Evolutionary conservation across 805 yeast species (phyloP).

Genomic region (Wickerhamiella sorbophila): DNA sequence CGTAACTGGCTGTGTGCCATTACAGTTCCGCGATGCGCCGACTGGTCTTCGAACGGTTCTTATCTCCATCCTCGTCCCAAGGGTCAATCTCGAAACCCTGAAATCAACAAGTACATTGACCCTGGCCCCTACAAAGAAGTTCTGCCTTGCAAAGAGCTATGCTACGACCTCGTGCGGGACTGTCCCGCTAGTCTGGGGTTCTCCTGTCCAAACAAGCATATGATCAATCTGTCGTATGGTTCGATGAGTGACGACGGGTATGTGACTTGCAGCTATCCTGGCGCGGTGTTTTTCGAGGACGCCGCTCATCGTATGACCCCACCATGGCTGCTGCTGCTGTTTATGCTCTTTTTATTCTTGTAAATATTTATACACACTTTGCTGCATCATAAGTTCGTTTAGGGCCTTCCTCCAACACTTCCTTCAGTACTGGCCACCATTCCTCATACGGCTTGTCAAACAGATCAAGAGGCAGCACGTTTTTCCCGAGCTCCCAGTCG

Average conservation of each 20-base stretch:
- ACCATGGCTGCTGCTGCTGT: constrained; percentile 5
- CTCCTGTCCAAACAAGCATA: constrained; percentile 43
- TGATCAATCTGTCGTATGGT: constrained; percentile 21
- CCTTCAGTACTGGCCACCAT: constrained; percentile 36
- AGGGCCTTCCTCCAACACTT: constrained; percentile 28
- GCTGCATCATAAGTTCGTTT: background rate
- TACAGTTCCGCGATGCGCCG: constrained; percentile 74
- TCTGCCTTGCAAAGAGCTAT: constrained; percentile 72
- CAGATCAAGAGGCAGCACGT: constrained; percentile 52
- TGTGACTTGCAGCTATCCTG: constrained; percentile 26
- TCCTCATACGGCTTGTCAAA: constrained; percentile 41
- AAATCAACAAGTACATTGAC: constrained; percentile 38
- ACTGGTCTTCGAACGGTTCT: constrained; percentile 19
- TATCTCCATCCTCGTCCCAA: constrained; percentile 33
- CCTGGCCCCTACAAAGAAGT: constrained; percentile 63
- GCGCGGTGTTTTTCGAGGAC: constrained; percentile 22
- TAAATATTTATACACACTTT: background rate
- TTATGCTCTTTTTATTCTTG: background rate
- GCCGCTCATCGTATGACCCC: constrained; percentile 5
- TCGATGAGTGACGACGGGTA: constrained; percentile 20
- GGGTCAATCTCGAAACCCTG: constrained; percentile 44
- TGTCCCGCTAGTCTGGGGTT: constrained; percentile 74
- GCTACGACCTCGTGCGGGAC: constrained; percentile 62
- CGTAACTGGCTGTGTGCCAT: constrained; percentile 83
- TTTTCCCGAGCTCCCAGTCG: constrained; percentile 62